Percentiles rank a stretch among this genome's conserved stretches.
These are phyloP conservation scores for Nakazawaea anatomiae DNA, from an alignment of 805 yeast species.

Conservation along the genomic window DNA sequence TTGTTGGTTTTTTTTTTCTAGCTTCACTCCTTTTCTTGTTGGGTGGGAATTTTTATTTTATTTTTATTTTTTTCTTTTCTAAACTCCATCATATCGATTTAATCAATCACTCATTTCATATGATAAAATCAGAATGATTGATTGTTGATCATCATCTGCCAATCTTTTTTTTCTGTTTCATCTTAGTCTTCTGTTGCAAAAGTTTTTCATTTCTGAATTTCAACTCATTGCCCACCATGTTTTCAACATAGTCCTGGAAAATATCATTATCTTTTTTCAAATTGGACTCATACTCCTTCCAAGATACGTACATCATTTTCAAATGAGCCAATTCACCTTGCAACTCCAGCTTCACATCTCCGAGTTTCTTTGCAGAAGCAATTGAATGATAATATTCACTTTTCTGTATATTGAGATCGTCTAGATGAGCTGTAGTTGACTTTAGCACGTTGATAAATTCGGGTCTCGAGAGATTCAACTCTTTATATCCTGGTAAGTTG, in stretches of 20 bases:
- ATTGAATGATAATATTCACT: slow-evolving; percentile 17
- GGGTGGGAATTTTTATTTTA: neutral
- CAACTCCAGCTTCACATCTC: slow-evolving; percentile 24
- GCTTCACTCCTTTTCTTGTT: neutral
- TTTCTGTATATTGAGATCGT: slow-evolving; percentile 20
- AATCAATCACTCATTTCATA: neutral
- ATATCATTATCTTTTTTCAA: slow-evolving; percentile 62
- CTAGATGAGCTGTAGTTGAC: slow-evolving; percentile 18
- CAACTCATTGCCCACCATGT: slow-evolving; percentile 86
- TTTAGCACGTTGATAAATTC: slow-evolving; percentile 19
- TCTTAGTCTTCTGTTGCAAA: neutral
- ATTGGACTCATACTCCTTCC: slow-evolving; percentile 46
- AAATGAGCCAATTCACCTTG: slow-evolving; percentile 32
- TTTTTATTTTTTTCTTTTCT: neutral
- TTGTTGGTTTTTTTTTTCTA: neutral
- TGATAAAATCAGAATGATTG: too few relatives aligned
- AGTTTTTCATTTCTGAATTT: slow-evolving; percentile 44
- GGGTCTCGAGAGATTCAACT: slow-evolving; percentile 25
- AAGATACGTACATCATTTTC: slow-evolving; percentile 33
- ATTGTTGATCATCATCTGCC: too few relatives aligned
- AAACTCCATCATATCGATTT: neutral
- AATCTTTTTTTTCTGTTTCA: slow-evolving; percentile 14
- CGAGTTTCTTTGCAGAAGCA: slow-evolving; percentile 19
- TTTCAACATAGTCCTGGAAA: slow-evolving; percentile 84
- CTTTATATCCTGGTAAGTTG: slow-evolving; percentile 28